Conservation (phyloP, 148 eudicot species). For the Camellia sinensis region DNA sequence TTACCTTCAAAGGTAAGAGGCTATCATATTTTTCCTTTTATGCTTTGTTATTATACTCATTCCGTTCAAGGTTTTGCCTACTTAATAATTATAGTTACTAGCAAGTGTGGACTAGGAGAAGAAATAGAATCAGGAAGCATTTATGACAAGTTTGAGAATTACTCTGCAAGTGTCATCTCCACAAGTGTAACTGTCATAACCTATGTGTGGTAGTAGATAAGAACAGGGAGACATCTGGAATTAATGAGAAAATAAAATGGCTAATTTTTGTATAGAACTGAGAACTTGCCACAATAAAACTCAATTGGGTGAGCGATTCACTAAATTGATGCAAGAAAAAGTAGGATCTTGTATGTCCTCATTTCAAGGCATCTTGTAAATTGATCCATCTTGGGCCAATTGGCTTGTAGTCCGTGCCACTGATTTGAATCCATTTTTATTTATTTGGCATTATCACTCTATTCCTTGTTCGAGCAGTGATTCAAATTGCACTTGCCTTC, state of each 20-base stretch:
- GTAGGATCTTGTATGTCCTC: neutral
- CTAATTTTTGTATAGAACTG: too few species aligned
- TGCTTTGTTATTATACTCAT: neutral
- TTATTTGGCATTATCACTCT: neutral
- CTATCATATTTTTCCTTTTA: slow-evolving; percentile 1
- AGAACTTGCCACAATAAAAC: too few species aligned
- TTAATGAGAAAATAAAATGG: neutral
- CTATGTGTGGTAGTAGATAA: neutral
- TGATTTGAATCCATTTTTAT: neutral
- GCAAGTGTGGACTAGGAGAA: neutral
- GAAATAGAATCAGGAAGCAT: neutral
- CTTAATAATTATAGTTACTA: neutral
- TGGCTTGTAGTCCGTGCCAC: neutral
- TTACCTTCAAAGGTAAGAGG: slow-evolving; percentile 75
- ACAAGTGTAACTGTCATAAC: neutral
- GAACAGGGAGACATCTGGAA: neutral
- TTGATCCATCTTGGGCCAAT: neutral
- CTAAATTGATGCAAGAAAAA: neutral
- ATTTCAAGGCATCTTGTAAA: neutral
- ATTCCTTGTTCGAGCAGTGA: neutral
- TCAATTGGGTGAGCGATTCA: neutral
- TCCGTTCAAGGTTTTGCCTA: neutral
- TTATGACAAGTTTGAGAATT: slow-evolving; percentile 1
- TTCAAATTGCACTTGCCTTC: neutral
- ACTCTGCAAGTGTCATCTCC: neutral